A percentile compares a stretch with the other conserved stretches of the same genome.
Evolutionary conservation across 2,329 filamentous ascomycete species (phyloP).

Genomic region (Teratosphaeria epicoccoides): DNA sequence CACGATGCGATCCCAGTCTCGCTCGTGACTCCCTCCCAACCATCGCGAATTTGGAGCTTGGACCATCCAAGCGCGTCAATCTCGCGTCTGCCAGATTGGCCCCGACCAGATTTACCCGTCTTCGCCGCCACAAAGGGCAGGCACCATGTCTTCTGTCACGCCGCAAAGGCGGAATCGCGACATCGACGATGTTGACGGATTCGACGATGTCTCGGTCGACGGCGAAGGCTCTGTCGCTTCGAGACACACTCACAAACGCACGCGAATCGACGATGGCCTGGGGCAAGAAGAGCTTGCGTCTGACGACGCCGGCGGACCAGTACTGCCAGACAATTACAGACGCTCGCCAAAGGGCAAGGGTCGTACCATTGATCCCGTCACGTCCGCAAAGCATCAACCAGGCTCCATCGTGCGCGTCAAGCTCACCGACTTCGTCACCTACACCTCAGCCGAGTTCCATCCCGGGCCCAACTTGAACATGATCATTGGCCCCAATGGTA

Average conservation of each 20-base stretch:
- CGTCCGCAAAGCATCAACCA: constrained; percentile 41
- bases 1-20: too few species aligned
- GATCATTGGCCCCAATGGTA: constrained; percentile 98
- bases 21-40: not conserved
- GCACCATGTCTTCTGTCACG: constrained; percentile 7
- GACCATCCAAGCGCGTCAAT: not conserved
- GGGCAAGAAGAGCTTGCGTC: not conserved
- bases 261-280: constrained; percentile 3
- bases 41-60: not conserved
- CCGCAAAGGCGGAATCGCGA: constrained; percentile 10
- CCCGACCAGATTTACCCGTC: not conserved
- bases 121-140: not conserved
- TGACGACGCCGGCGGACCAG: constrained; percentile 3
- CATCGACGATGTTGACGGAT: constrained; percentile 5
- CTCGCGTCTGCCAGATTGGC: not conserved
- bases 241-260: constrained; percentile 9
- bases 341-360: constrained; percentile 17
- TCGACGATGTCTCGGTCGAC: constrained; percentile 4
- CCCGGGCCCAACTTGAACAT: constrained; percentile 92
- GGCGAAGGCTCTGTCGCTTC: constrained; percentile 2
- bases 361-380: constrained; percentile 8
- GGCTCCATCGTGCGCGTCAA: constrained; percentile 84
- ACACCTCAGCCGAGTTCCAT: constrained; percentile 80
- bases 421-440: constrained; percentile 86
- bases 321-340: constrained; percentile 27